Evolutionary conservation across 2,329 filamentous ascomycete species (phyloP), one percentile per base, ranked within the genome.

Genomic region (Peltaster fructicola): DNA sequence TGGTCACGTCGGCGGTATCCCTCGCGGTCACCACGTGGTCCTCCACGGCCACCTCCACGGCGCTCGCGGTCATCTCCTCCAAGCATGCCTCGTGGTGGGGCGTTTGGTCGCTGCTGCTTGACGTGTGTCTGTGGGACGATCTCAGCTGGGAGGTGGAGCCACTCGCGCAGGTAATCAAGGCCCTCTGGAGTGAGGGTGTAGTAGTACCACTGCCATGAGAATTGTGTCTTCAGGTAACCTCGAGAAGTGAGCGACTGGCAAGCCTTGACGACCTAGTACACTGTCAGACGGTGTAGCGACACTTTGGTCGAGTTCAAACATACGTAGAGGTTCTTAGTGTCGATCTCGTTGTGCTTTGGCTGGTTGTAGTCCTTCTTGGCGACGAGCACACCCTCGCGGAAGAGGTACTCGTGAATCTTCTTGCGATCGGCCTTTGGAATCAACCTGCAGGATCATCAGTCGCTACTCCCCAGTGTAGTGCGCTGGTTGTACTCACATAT

Each of bases 181-280:
- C 88, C 88, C 72, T 95, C 84, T 54, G 84, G 80, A 59, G 85
- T 93, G 63, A 98, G 76, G 63, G 88, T 48, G 76, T 98, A 98
- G 79, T 98, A 98, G 77, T 95, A 92, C 73, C 84, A 92, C 66
- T 92, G 82, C 82, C 82, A 92, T 45, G 82, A 92, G 78, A 98
- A 98, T 64, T 90, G 88, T 50, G 88, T 98, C 80, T 98, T 98
- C 65, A 98, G 73, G 63, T 80, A 95, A 57, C 85, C 85, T 59
- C 88, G 85, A 48, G 84, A 93, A 67, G 74, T 91, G 55, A 98
- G 74, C 41, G 88, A 98, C 70, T 98, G 88, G 65, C 73, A 76
- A 53, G 88, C 88, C 75, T 98, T 98, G 73, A 98, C 80, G 60
- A 95, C 63, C 63, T 68, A 38, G 38, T 20, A 12, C 10, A 25